Conservation (phyloP, 164 flowering plant species). For the Pachysandra terminalis region DNA sequence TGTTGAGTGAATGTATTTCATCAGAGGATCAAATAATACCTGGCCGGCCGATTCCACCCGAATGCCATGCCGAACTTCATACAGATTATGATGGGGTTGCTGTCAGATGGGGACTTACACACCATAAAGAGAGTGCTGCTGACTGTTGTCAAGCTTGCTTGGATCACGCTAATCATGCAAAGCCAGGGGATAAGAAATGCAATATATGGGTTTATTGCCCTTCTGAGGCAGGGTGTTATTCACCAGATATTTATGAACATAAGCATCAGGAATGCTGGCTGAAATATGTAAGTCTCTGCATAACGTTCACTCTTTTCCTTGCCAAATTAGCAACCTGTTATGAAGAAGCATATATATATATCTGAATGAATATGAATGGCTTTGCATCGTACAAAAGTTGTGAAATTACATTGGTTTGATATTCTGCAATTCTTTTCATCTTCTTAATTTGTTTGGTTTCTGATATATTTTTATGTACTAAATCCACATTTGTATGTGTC, state of each 20-base stretch:
- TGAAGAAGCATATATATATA: not conserved
- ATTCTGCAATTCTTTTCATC: no score
- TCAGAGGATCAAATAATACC: slow-evolving; percentile 67
- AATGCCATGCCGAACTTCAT: slow-evolving; percentile 81
- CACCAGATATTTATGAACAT: slow-evolving; percentile 94
- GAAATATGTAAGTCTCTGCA: slow-evolving; percentile 59
- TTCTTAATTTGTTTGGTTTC: no score
- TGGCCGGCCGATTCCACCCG: slow-evolving; percentile 74
- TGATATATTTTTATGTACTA: no score
- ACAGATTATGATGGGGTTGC: slow-evolving; percentile 93
- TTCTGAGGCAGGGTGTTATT: slow-evolving; percentile 75
- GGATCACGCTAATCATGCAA: slow-evolving; percentile 84
- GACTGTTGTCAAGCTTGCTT: slow-evolving; percentile 98
- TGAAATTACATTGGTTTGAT: no score
- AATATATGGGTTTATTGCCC: slow-evolving; percentile 99
- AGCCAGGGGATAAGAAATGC: slow-evolving; percentile 75
- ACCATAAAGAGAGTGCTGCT: slow-evolving; percentile 93
- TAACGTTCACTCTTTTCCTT: not conserved
- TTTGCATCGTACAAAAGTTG: no score
- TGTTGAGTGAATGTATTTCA: slow-evolving; percentile 11
- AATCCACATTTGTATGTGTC: no score
- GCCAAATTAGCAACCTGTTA: not conserved
- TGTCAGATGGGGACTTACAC: slow-evolving; percentile 95
- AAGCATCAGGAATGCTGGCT: slow-evolving; percentile 94
- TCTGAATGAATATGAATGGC: no score